Base-by-base conservation (phyloP, 257 asterid genomes). In the Plantago major region DNA sequence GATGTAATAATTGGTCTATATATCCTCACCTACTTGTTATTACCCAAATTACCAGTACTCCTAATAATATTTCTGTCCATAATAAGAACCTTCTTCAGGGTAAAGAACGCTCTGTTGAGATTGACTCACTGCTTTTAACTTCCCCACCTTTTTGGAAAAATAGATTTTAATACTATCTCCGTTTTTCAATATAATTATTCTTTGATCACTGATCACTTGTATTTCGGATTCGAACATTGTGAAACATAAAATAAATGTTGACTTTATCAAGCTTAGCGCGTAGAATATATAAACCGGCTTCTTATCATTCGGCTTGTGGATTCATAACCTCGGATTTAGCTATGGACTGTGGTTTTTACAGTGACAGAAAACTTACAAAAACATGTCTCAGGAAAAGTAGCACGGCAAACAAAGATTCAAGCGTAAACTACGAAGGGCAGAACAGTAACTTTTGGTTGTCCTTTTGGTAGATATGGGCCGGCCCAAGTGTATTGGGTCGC, bases 401-500 rank as follows among this genome's bases (percentile, higher is more conserved):
- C 80, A 62, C 30, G 65, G 73, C 56, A 58, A 67, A 57, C 71
- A 54, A 67, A 71, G 47, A 49, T 4, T 30, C 19, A 14, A 3
- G 22, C 57, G 30, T 33, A 13, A 43, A 55, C 42, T 46, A 17
- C 30, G 64, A 73, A 63, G 82, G 79, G 65, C 8, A 67, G 19
- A 74, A 67, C 18, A 22, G 73, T 67, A 71, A 67, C 26, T 67
- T 54, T 2, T 6, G 11, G 60, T n/a, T 26, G 14, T 16, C 10
- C n/a, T 9, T 13, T 33, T 30, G 38, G n/a, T 10, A 12, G 5
- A 19, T 45, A 44, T 74, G 84, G 88, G 78, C 93, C 90, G 87
- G 87, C 78, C 86, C 85, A 75, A 72, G 62, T 44, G 55, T 55
- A 69, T 74, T 46, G 83, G 81, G 69, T 69, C 67, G 44, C 44